These are phyloP conservation scores for Botrytis galanthina DNA, from an alignment of 2,329 filamentous ascomycete genomes.

Conservation along the genomic window DNA sequence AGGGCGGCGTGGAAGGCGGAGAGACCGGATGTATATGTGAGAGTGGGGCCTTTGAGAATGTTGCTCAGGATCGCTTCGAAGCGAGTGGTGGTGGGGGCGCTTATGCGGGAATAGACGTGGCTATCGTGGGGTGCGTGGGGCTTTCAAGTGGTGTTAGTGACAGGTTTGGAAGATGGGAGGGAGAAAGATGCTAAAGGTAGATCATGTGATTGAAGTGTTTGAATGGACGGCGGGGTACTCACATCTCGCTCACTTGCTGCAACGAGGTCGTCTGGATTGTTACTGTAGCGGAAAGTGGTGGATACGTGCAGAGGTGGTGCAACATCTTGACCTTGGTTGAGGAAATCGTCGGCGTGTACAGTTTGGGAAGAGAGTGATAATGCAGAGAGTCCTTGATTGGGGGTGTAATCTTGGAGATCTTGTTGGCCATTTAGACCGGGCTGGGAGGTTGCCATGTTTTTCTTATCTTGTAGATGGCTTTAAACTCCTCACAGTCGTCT, in stretches of 20 bases:
- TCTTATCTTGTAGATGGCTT: slow-evolving; percentile 9
- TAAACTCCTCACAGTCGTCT: neutral
- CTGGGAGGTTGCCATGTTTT: slow-evolving; percentile 25
- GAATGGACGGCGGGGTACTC: slow-evolving; percentile 35
- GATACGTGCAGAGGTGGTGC: slow-evolving; percentile 88
- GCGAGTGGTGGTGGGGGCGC: slow-evolving; percentile 76
- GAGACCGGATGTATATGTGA: slow-evolving; percentile 84
- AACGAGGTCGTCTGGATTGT: slow-evolving; percentile 64
- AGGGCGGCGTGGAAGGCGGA: slow-evolving; percentile 86
- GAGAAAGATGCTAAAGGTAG: neutral
- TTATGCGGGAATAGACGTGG: slow-evolving; percentile 81
- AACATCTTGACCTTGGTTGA: slow-evolving; percentile 73
- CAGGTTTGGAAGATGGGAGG: neutral
- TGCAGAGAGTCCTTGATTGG: slow-evolving; percentile 24
- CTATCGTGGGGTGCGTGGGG: slow-evolving; percentile 50
- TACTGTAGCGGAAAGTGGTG: slow-evolving; percentile 82
- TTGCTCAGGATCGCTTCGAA: slow-evolving; percentile 79
- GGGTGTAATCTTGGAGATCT: slow-evolving; percentile 23
- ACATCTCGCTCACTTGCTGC: slow-evolving; percentile 55
- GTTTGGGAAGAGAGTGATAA: slow-evolving; percentile 65
- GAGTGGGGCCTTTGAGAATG: slow-evolving; percentile 64
- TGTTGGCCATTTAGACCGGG: slow-evolving; percentile 24
- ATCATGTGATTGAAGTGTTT: slow-evolving; percentile 29
- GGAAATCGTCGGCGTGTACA: slow-evolving; percentile 78
- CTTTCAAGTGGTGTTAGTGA: slow-evolving; percentile 40